A percentile compares a stretch with the other conserved stretches of the same genome.
phyloP scores from a whole-genome alignment of 495 filamentous ascomycete genomes.

The Xylaria sp. region DNA sequence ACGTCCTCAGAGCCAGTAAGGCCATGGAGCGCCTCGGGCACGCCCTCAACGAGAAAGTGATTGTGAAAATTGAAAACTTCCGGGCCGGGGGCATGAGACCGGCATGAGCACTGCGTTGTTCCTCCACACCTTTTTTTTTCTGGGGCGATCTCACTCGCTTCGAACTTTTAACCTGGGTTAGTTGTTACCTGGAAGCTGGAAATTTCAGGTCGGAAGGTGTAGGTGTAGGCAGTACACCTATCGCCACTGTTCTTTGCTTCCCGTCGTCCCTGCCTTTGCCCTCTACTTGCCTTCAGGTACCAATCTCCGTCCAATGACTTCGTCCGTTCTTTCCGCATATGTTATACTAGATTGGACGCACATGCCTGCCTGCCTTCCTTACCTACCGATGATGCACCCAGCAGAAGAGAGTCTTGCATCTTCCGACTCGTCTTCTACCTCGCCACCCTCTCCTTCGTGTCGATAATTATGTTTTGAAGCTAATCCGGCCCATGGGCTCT shows the following conservation, averaged over 20 bases:
- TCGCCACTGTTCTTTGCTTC: constrained; percentile 12
- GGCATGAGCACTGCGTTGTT: constrained; percentile 4
- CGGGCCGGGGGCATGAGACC: constrained; percentile 22
- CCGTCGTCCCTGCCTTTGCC: background rate
- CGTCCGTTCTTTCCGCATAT: constrained; percentile 33
- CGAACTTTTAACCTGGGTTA: background rate
- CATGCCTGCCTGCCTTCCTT: constrained; percentile 24
- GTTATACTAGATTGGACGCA: constrained; percentile 27
- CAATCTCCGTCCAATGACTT: constrained; percentile 26
- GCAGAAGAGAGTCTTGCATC: constrained; percentile 32
- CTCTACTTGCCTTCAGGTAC: constrained; percentile 28
- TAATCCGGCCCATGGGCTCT: constrained; percentile 30
- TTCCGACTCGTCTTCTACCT: constrained; percentile 32
- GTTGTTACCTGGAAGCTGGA: constrained; percentile 9
- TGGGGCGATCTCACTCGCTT: constrained; percentile 4
- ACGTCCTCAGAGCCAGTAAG: constrained; percentile 40
- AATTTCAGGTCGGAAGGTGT: too few relatives aligned
- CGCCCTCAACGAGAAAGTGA: constrained; percentile 22
- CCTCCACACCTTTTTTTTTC: constrained; percentile 16
- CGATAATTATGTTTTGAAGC: constrained; percentile 46
- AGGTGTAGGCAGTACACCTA: constrained; percentile 16
- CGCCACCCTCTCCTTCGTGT: constrained; percentile 38
- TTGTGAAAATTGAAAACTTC: constrained; percentile 35
- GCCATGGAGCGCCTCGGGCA: constrained; percentile 30
- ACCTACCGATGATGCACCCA: constrained; percentile 35